These are phyloP conservation scores for Spirogloea muscicola DNA, from an alignment of 139 green algal species.

Conservation along the genomic window DNA sequence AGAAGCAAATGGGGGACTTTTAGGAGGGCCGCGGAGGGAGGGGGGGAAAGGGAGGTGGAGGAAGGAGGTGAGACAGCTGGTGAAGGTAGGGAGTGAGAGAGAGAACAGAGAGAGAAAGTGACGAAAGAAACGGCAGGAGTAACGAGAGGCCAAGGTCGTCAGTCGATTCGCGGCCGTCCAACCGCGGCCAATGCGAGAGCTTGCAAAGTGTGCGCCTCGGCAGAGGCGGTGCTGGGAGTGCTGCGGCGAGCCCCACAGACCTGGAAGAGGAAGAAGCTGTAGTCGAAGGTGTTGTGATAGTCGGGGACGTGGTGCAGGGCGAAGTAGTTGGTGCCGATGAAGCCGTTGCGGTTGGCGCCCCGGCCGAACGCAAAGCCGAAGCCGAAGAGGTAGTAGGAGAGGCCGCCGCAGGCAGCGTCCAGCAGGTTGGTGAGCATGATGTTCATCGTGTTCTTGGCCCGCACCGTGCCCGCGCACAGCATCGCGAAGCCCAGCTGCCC, in stretches of 20 bases:
- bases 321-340: conserved; percentile 59
- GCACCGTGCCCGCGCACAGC: conserved; percentile 77
- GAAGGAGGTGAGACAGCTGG: neutral
- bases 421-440: conserved; percentile 84
- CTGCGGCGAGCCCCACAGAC: neutral
- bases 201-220: neutral
- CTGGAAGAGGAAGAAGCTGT: conserved; percentile 34
- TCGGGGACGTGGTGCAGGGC: conserved; percentile 36
- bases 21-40: neutral
- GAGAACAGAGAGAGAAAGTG: conserved; percentile 2
- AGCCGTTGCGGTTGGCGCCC: conserved; percentile 46
- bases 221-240: neutral
- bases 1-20: conserved; percentile 3
- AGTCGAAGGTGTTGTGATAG: conserved; percentile 25
- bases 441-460: conserved; percentile 86
- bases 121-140: neutral
- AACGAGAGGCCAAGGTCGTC: neutral
- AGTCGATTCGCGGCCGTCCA: neutral
- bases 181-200: neutral
- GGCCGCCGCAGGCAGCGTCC: conserved; percentile 65
- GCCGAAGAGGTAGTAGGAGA: conserved; percentile 63
- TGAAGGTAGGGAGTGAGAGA: neutral
- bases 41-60: neutral
- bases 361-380: conserved; percentile 68
- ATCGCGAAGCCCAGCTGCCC: conserved; percentile 87